Conservation (phyloP, 148 eudicot genomes). For the Rhododendron mucronatum region DNA sequence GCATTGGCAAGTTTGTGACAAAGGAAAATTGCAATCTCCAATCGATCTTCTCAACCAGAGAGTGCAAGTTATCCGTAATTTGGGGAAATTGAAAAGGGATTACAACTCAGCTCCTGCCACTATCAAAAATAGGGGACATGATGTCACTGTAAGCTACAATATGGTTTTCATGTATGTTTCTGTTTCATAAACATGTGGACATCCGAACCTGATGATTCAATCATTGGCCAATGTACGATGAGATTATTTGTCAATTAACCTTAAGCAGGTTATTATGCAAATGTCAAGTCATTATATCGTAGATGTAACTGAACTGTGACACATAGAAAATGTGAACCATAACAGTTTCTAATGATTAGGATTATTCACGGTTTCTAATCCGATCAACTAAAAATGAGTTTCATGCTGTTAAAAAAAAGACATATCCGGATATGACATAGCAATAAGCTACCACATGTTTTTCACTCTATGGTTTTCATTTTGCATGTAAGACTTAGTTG, state of each 20-base stretch:
- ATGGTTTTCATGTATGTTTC: neutral
- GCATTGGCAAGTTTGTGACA: slow-evolving; percentile 26
- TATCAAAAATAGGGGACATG: slow-evolving; percentile 35
- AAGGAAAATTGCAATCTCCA: slow-evolving; percentile 41
- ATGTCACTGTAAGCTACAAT: slow-evolving; percentile 24
- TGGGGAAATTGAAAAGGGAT: slow-evolving; percentile 14
- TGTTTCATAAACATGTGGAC: neutral
- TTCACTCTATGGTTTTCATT: neutral
- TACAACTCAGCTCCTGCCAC: slow-evolving; percentile 31
- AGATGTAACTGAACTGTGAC: neutral
- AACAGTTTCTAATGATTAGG: neutral
- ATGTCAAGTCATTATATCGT: neutral
- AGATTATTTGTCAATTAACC: neutral
- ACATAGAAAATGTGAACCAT: neutral
- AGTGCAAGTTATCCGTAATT: slow-evolving; percentile 8
- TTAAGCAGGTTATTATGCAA: neutral
- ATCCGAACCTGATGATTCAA: neutral
- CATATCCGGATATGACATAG: neutral
- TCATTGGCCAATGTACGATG: neutral
- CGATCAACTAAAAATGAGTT: neutral
- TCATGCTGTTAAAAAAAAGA: neutral
- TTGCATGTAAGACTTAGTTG: neutral
- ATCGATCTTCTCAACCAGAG: slow-evolving; percentile 20
- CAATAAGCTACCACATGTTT: neutral
- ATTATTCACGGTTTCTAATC: neutral